Evolutionary conservation across 768 basidiomycete genomes (phyloP).

Genomic region (Lentinula sp.): DNA sequence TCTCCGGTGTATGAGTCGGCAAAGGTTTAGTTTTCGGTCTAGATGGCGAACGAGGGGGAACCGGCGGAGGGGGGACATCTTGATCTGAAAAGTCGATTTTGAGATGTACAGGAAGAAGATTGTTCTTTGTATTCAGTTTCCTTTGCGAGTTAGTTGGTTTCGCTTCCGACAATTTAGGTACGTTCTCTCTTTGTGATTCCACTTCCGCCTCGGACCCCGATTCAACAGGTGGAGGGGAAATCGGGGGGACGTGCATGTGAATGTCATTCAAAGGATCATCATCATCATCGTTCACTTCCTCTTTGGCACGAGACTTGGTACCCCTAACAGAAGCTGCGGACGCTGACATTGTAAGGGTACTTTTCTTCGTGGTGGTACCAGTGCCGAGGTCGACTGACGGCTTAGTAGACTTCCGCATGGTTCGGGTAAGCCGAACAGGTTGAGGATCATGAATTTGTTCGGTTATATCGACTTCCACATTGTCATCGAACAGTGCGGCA

Average conservation of each 20-base stretch:
- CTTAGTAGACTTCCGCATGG: background rate
- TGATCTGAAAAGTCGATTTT: background rate
- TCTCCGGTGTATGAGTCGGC: background rate
- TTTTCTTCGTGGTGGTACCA: background rate
- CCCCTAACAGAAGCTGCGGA: conserved; percentile 26
- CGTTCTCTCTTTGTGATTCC: background rate
- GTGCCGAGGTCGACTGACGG: background rate
- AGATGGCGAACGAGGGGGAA: conserved; percentile 2
- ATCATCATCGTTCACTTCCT: background rate
- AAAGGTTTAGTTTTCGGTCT: background rate
- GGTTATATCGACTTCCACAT: conserved; percentile 5
- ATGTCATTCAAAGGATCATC: background rate
- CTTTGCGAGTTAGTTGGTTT: background rate
- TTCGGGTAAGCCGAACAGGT: background rate
- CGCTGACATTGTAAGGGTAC: conserved; percentile 15
- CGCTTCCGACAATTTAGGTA: background rate
- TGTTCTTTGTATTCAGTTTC: background rate
- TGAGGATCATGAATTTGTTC: conserved; percentile 5
- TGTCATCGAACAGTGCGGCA: conserved; percentile 1
- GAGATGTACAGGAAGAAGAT: background rate
- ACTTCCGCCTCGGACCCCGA: background rate
- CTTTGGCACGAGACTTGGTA: background rate
- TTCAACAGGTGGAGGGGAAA: background rate
- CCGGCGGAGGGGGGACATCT: background rate
- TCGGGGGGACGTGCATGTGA: background rate